phyloP scores from a whole-genome alignment of 2,329 filamentous ascomycete genomes.

The Gremmenia infestans region DNA sequence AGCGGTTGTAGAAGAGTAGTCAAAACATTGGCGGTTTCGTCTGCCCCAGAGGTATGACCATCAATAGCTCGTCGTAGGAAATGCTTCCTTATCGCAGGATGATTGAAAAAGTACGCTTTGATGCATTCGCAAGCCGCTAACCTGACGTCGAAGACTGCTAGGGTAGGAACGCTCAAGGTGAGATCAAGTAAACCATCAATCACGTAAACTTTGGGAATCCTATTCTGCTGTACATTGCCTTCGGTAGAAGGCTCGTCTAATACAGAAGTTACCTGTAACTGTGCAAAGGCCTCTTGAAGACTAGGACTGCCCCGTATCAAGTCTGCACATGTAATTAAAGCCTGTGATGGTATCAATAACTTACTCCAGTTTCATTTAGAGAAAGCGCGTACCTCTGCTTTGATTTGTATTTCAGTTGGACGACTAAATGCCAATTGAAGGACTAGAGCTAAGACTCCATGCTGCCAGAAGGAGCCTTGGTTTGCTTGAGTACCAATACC shows the following conservation, averaged over 20 bases:
- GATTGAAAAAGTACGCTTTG: slow-evolving; percentile 84
- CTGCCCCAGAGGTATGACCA: slow-evolving; percentile 69
- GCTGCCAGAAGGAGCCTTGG: slow-evolving; percentile 79
- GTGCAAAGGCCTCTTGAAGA: slow-evolving; percentile 85
- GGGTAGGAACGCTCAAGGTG: slow-evolving; percentile 61
- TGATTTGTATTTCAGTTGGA: slow-evolving; percentile 68
- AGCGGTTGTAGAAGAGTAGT: slow-evolving; percentile 71
- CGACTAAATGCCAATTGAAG: slow-evolving; percentile 78
- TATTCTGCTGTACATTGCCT: slow-evolving; percentile 41
- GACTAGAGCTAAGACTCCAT: slow-evolving; percentile 72
- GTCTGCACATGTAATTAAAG: slow-evolving; percentile 79
- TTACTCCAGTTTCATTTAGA: not conserved
- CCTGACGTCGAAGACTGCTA: slow-evolving; percentile 71
- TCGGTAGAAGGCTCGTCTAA: slow-evolving; percentile 35
- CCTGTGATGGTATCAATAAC: slow-evolving; percentile 41
- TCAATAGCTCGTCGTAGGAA: slow-evolving; percentile 87
- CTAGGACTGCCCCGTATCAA: slow-evolving; percentile 75
- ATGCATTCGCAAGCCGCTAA: slow-evolving; percentile 85
- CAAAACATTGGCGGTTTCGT: slow-evolving; percentile 84
- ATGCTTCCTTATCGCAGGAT: slow-evolving; percentile 75
- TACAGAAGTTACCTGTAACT: slow-evolving; percentile 69
- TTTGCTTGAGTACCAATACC: slow-evolving; percentile 77
- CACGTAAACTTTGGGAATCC: slow-evolving; percentile 68
- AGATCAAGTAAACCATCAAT: slow-evolving; percentile 90
- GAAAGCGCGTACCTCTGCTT: slow-evolving; percentile 59